Evolutionary conservation across 306 rosid species (phyloP).

Genomic region (Sicyos edulis): DNA sequence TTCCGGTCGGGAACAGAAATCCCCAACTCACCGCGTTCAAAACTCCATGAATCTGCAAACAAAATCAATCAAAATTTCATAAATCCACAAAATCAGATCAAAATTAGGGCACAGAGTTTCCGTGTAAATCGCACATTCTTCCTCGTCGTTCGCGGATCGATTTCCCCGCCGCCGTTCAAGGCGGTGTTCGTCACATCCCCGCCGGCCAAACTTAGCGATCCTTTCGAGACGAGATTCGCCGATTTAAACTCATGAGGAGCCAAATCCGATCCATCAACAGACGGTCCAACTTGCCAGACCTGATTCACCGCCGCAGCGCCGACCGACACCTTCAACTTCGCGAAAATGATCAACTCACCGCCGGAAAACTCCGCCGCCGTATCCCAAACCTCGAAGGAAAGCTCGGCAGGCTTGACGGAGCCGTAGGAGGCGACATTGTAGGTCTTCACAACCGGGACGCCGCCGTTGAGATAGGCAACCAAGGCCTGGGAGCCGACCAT

Average conservation of each 20-base stretch:
- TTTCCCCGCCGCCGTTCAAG: neutral
- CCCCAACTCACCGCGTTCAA: conserved; percentile 92
- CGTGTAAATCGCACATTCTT: conserved; percentile 39
- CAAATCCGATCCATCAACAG: conserved; percentile 18
- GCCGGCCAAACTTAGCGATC: conserved; percentile 32
- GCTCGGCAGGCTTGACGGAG: neutral
- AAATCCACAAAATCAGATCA: neutral
- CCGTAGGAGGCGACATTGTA: conserved; percentile 33
- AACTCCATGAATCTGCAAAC: conserved; percentile 68
- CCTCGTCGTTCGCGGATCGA: conserved; percentile 33
- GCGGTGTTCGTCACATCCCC: conserved; percentile 18
- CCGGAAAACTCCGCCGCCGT: conserved; percentile 15
- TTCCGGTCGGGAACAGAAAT: conserved; percentile 70
- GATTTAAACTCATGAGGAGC: neutral
- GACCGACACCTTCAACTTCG: conserved; percentile 39
- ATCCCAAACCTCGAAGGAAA: conserved; percentile 34
- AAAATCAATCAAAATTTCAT: neutral
- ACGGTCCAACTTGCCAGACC: conserved; percentile 71
- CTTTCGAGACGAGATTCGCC: conserved; percentile 24
- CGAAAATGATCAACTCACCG: conserved; percentile 36
- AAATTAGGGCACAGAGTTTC: neutral
- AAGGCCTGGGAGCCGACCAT: conserved; percentile 59
- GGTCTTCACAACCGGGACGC: conserved; percentile 17
- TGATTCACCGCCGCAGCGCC: conserved; percentile 29
- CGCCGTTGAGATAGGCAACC: conserved; percentile 30